Conservation (phyloP, 2,329 filamentous ascomycete species). For the Aureobasidium uvarum region DNA sequence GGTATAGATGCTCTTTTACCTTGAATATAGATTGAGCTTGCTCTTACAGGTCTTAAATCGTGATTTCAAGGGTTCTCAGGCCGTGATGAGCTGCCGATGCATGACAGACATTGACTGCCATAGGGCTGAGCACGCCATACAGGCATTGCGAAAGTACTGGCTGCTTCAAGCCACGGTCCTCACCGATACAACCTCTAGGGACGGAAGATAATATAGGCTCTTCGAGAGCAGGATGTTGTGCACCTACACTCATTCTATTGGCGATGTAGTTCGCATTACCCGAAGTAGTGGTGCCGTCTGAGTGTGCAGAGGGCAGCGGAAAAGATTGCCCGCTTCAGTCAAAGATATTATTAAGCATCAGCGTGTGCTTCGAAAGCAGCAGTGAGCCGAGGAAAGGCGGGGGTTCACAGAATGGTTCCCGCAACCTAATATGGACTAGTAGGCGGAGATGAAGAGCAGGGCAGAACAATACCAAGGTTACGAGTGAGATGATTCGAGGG, state of each 20-base stretch:
- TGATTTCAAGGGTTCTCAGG: not conserved
- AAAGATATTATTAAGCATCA: conserved; percentile 22
- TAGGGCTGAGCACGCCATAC: conserved; percentile 20
- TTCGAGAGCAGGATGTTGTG: not conserved
- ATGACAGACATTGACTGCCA: not conserved
- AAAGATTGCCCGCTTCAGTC: conserved; percentile 10
- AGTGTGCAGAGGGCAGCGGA: conserved; percentile 1
- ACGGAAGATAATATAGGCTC: not conserved
- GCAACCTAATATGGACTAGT: conserved; percentile 20
- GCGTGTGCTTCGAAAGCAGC: conserved; percentile 5
- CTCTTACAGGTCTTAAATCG: not conserved
- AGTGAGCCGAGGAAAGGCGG: conserved; percentile 15
- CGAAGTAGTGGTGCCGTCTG: not conserved
- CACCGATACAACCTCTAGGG: not conserved
- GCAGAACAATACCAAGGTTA: conserved; percentile 5
- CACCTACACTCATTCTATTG: not conserved
- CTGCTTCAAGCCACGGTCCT: conserved; percentile 7
- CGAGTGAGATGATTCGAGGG: not conserved
- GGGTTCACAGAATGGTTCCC: not conserved
- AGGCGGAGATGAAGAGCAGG: not conserved
- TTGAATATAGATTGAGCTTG: not conserved
- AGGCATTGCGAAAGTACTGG: not conserved
- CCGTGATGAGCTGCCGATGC: not conserved
- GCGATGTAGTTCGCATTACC: conserved; percentile 6
- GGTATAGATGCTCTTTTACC: not conserved